Evolutionary conservation across 1,284 basidiomycete species (phyloP).

Genomic region (Golubevia sp.): DNA sequence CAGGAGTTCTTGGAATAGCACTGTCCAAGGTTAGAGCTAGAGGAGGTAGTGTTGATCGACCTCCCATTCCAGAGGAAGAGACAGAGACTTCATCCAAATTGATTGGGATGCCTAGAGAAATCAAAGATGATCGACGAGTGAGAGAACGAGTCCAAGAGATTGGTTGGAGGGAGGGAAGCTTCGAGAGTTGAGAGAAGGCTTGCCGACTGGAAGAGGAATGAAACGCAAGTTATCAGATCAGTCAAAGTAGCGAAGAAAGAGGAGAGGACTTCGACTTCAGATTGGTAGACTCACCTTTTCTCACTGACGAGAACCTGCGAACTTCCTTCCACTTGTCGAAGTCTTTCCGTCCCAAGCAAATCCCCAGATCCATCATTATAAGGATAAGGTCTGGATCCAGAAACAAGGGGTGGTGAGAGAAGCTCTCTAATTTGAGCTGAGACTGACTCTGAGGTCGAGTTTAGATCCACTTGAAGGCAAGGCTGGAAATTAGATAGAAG

Average conservation of each 20-base stretch:
- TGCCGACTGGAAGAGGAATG: constrained; percentile 10
- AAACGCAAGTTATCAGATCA: too few species aligned
- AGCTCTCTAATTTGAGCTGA: constrained; percentile 1
- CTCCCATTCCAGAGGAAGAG: constrained; percentile 17
- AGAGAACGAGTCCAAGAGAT: constrained; percentile 49
- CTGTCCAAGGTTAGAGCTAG: constrained; percentile 38
- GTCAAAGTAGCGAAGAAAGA: too few species aligned
- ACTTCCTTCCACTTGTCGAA: constrained; percentile 38
- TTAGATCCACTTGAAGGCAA: constrained; percentile 15
- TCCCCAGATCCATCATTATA: background rate
- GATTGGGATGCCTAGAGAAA: constrained; percentile 52
- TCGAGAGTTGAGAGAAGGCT: constrained; percentile 20
- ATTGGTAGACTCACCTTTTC: background rate
- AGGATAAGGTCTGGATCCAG: background rate
- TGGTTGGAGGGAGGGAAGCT: constrained; percentile 27
- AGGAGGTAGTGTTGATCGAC: constrained; percentile 24
- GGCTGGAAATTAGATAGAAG: constrained; percentile 9
- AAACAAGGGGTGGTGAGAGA: constrained; percentile 7
- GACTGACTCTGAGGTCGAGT: constrained; percentile 14
- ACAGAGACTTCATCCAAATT: constrained; percentile 50
- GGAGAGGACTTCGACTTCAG: too few species aligned
- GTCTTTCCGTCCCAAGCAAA: constrained; percentile 10
- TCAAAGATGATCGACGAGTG: constrained; percentile 47
- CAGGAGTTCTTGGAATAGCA: background rate
- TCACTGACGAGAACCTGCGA: constrained; percentile 36